Percentiles rank a stretch among this genome's conserved stretches.
phyloP scores from a whole-genome alignment of 1,139 yeast genomes.

The Yamadazyma trypodendri region DNA sequence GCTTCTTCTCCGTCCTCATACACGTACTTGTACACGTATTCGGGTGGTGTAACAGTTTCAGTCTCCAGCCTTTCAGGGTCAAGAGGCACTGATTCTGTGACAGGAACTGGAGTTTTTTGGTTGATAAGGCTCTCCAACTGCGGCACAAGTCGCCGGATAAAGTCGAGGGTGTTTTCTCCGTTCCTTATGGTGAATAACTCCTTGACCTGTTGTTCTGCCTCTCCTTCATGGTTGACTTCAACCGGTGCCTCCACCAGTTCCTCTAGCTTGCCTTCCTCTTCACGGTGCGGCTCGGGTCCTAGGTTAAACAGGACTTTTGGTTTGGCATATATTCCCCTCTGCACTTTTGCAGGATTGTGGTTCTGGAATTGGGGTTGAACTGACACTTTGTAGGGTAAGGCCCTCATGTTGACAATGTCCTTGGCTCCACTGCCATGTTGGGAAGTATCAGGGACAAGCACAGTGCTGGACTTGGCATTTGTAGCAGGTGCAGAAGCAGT shows the following conservation, averaged over 20 bases:
- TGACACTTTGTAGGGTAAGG: conserved; percentile 23
- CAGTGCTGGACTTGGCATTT: not conserved
- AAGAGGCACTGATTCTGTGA: too few relatives aligned
- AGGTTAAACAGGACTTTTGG: conserved; percentile 19
- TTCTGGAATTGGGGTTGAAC: conserved; percentile 26
- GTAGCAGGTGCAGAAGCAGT: not conserved
- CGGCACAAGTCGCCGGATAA: not conserved
- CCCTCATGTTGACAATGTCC: conserved; percentile 20
- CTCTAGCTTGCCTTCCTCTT: not conserved
- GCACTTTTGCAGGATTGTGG: conserved; percentile 13
- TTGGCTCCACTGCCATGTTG: conserved; percentile 15
- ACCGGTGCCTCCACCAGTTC: not conserved
- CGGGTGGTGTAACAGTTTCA: too few relatives aligned
- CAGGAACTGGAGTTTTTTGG: too few relatives aligned
- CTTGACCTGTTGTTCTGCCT: not conserved
- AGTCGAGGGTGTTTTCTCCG: not conserved
- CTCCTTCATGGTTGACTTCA: not conserved
- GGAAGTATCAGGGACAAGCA: not conserved
- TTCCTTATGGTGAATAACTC: not conserved
- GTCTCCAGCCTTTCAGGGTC: not conserved
- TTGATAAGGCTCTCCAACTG: not conserved
- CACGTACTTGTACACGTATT: conserved; percentile 8
- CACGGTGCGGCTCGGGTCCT: conserved; percentile 4
- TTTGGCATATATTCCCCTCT: conserved; percentile 19
- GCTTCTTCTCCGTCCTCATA: conserved; percentile 8